Evolutionary conservation across 2,329 filamentous ascomycete genomes (phyloP).

Genomic region (Colletotrichum paranaense): DNA sequence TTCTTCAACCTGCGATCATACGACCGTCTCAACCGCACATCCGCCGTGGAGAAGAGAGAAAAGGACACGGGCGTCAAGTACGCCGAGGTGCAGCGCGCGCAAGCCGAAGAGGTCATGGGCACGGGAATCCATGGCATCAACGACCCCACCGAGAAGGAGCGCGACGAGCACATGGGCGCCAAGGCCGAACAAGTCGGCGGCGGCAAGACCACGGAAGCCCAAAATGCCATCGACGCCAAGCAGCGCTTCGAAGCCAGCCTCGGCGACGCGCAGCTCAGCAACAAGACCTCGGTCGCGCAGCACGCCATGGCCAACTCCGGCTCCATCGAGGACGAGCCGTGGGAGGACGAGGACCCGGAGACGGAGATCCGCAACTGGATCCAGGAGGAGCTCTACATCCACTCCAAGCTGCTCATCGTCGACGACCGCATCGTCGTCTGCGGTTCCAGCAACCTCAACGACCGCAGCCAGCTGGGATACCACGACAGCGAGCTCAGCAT

Average conservation of each 20-base stretch:
- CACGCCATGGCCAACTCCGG: constrained; percentile 80
- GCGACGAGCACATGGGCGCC: constrained; percentile 61
- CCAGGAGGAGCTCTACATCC: constrained; percentile 96
- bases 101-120: constrained; percentile 90
- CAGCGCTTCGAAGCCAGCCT: constrained; percentile 63
- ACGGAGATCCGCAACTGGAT: constrained; percentile 89
- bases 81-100: constrained; percentile 85
- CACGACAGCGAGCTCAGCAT: constrained; percentile 94
- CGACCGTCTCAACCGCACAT: constrained; percentile 89
- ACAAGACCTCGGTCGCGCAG: constrained; percentile 69
- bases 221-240: constrained; percentile 59
- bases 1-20: constrained; percentile 95
- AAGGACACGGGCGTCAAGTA: constrained; percentile 86
- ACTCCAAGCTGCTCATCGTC: constrained; percentile 89
- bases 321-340: constrained; percentile 74
- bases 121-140: constrained; percentile 73
- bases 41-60: constrained; percentile 78
- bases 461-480: constrained; percentile 86
- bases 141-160: constrained; percentile 55
- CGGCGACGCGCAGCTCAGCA: constrained; percentile 50
- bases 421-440: constrained; percentile 89
- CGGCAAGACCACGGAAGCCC: constrained; percentile 43
- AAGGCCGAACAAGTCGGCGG: constrained; percentile 45
- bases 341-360: constrained; percentile 78
- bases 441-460: constrained; percentile 91